These are phyloP conservation scores for Hansenula lynferdii DNA, from an alignment of 1,139 yeast species.

Conservation along the genomic window DNA sequence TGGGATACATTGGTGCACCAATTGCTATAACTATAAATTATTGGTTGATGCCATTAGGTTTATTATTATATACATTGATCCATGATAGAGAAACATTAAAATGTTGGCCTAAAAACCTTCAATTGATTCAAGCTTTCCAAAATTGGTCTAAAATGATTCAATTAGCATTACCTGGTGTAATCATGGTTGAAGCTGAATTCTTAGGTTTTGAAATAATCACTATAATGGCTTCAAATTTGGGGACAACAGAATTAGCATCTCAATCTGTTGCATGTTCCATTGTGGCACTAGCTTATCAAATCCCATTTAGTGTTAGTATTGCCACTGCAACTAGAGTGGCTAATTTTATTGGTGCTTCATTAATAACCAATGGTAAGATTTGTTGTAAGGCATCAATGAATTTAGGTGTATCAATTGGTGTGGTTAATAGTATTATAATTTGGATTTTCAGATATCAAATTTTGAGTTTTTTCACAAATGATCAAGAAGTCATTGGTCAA, in stretches of 20 bases:
- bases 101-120: constrained; percentile 29
- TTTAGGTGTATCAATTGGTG: constrained; percentile 30
- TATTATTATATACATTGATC: constrained; percentile 22
- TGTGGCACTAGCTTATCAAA: constrained; percentile 34
- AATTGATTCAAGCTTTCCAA: constrained; percentile 19
- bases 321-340: constrained; percentile 39
- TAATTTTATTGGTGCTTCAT: constrained; percentile 32
- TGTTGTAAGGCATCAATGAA: constrained; percentile 15
- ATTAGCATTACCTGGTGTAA: constrained; percentile 36
- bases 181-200: constrained; percentile 40
- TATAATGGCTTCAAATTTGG: constrained; percentile 34
- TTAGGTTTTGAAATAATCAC: constrained; percentile 39
- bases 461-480: constrained; percentile 67
- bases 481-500: constrained; percentile 52
- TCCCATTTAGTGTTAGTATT: constrained; percentile 37
- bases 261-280: constrained; percentile 38
- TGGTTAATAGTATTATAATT: constrained; percentile 50
- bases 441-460: constrained; percentile 48
- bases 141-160: constrained; percentile 33
- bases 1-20: constrained; percentile 38
- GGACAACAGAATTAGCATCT: constrained; percentile 38
- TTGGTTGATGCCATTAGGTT: constrained; percentile 31
- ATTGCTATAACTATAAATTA: constrained; percentile 31
- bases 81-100: constrained; percentile 22
- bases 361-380: constrained; percentile 21